These are phyloP conservation scores for Asterochloris erici DNA, from an alignment of 139 green algal genomes.

Conservation along the genomic window DNA sequence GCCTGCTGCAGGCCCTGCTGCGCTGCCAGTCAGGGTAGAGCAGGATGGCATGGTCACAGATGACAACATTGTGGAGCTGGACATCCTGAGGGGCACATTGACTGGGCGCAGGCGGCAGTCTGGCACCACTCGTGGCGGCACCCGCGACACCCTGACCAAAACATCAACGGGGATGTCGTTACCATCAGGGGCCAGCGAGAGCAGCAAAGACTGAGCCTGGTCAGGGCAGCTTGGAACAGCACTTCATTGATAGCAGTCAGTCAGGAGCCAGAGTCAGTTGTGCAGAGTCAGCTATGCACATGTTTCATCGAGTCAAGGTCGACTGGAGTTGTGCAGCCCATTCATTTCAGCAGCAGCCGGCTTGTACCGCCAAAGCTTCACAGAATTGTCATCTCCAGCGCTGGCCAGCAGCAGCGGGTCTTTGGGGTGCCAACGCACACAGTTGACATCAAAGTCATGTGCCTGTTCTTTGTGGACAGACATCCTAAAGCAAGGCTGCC, in stretches of 20 bases:
- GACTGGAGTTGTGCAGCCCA: no score
- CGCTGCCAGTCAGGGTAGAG: slow-evolving; percentile 7
- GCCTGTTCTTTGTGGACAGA: slow-evolving; percentile 33
- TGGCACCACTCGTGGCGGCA: no score
- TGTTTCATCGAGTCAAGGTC: no score
- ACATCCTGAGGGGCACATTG: neutral
- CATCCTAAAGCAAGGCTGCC: slow-evolving; percentile 27
- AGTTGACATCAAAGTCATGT: slow-evolving; percentile 78
- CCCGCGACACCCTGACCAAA: no score
- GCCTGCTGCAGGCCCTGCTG: neutral
- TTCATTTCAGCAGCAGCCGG: neutral
- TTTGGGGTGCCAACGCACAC: slow-evolving; percentile 72
- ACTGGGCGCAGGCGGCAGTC: neutral
- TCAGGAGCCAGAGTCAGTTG: no score
- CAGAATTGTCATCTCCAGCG: slow-evolving; percentile 61
- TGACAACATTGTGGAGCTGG: slow-evolving; percentile 18
- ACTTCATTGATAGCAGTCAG: no score
- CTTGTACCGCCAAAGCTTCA: slow-evolving; percentile 65
- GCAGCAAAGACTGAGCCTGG: no score
- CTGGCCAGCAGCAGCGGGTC: slow-evolving; percentile 60
- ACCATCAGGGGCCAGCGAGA: no score
- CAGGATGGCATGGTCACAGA: slow-evolving; percentile 14
- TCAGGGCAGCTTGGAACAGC: no score
- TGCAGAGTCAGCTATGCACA: no score
- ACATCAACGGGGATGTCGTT: no score